Evolutionary conservation across 192 early-diverging fungal genomes (phyloP), one percentile per base, ranked within the genome.

Genomic region (Coemansia guatemalensis): DNA sequence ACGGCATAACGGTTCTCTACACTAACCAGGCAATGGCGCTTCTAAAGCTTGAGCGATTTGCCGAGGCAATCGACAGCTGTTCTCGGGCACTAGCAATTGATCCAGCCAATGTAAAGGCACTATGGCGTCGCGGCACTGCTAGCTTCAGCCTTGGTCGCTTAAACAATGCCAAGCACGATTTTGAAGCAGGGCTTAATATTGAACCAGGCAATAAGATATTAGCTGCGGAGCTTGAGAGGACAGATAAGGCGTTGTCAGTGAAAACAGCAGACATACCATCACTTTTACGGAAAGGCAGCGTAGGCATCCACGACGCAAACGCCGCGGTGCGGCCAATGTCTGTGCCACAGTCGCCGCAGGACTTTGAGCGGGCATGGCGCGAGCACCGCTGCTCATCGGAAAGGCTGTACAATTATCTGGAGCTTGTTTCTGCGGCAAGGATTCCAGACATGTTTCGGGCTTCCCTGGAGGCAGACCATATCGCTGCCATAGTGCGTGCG

Each of bases 1-100:
- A 83, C 8, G 77, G 74, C 48, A 86, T 85, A 51, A 59, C 87
- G 1, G 82, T 89, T 0, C 74, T 83, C 14, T 74, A 77, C 24
- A 82, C 90, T 22, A 95, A 95, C 69, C 85, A 92, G 22, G 92
- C 94, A 2, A 89, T 94, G 88, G 89, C 90, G 7, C 71, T 88
- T 41, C 65, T 96, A 21, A 96, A 94, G 67, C 62, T 92, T 21
- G 66, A 87, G 8, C 79, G 77, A 82, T 90, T 82, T 47, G 14
- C 47, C 8, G 48, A 56, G 3, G 67, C 53, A 29, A 24, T 49
- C 29, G 55, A 52, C 21, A 54, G 58, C 60, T 69, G 67, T 55
- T 21, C 60, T 11, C 22, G 30, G 7, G 67, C 54, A 6, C 30
- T 69, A 20, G 32, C 12, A 8, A 21, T 69, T 48, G 55, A 57